Percentiles rank a stretch among this genome's conserved stretches.
phyloP scores from a whole-genome alignment of 805 yeast genomes.

The Blastobotrys terrestris region DNA sequence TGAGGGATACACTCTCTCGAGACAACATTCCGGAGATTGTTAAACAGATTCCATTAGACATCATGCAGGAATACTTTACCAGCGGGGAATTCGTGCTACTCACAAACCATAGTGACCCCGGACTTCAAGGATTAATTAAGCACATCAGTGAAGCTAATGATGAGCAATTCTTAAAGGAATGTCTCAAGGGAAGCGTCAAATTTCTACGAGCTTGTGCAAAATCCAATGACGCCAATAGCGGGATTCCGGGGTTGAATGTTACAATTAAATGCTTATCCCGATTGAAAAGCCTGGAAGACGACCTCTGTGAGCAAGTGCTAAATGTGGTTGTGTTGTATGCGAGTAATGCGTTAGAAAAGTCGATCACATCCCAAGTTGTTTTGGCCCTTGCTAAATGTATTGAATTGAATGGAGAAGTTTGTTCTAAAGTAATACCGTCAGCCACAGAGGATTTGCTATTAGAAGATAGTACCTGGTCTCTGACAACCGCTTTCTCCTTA shows the following conservation, averaged over 20 bases:
- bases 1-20: background rate
- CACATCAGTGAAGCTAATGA: background rate
- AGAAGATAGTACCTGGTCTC: conserved; percentile 12
- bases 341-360: background rate
- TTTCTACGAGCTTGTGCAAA: background rate
- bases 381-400: conserved; percentile 10
- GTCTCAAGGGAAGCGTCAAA: background rate
- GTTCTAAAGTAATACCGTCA: conserved; percentile 7
- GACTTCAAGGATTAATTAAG: background rate
- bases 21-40: background rate
- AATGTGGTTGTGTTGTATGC: background rate
- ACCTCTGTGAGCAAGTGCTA: conserved; percentile 1
- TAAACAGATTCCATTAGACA: background rate
- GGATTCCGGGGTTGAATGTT: background rate
- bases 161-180: background rate
- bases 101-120: background rate
- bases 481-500: conserved; percentile 23
- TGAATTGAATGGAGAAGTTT: conserved; percentile 5
- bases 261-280: background rate
- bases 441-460: conserved; percentile 12
- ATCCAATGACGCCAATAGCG: background rate
- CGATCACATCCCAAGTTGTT: conserved; percentile 6
- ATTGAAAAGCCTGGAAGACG: background rate
- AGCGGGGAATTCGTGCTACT: background rate
- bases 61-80: background rate